A percentile compares a stretch with the other conserved stretches of the same genome.
These are phyloP conservation scores for Spathaspora gorwiae DNA, from an alignment of 805 yeast species.

Conservation along the genomic window DNA sequence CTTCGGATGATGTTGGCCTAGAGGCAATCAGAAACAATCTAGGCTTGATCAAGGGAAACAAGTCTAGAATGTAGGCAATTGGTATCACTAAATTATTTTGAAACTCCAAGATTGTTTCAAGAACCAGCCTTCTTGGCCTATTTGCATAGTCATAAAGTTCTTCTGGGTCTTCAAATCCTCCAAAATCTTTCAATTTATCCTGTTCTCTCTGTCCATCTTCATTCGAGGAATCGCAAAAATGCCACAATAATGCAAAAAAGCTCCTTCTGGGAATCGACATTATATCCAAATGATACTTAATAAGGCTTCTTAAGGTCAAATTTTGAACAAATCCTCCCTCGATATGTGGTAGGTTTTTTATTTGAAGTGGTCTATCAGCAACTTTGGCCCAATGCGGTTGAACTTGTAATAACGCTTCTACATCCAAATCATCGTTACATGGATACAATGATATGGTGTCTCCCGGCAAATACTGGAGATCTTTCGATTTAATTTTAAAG, in stretches of 20 bases:
- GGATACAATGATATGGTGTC: constrained; percentile 81
- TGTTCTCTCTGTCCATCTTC: constrained; percentile 68
- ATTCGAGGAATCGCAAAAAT: constrained; percentile 46
- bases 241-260: constrained; percentile 70
- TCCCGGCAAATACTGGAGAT: constrained; percentile 58
- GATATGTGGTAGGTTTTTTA: constrained; percentile 30
- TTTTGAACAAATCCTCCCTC: constrained; percentile 61
- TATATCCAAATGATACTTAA: constrained; percentile 80
- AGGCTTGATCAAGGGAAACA: constrained; percentile 76
- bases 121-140: constrained; percentile 81
- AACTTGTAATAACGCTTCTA: constrained; percentile 55
- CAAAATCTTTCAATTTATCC: constrained; percentile 73
- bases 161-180: constrained; percentile 66
- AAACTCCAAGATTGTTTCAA: constrained; percentile 83
- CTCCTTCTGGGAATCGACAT: constrained; percentile 78
- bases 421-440: constrained; percentile 58
- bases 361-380: constrained; percentile 55
- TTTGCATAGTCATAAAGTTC: constrained; percentile 89
- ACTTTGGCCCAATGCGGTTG: constrained; percentile 68
- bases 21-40: constrained; percentile 85
- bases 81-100: constrained; percentile 69
- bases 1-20: constrained; percentile 27
- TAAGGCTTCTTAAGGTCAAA: constrained; percentile 64
- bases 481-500: constrained; percentile 39
- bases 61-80: constrained; percentile 65